These are phyloP conservation scores for Fusarium miscanthi DNA, from an alignment of 2,329 filamentous ascomycete genomes.

Conservation along the genomic window DNA sequence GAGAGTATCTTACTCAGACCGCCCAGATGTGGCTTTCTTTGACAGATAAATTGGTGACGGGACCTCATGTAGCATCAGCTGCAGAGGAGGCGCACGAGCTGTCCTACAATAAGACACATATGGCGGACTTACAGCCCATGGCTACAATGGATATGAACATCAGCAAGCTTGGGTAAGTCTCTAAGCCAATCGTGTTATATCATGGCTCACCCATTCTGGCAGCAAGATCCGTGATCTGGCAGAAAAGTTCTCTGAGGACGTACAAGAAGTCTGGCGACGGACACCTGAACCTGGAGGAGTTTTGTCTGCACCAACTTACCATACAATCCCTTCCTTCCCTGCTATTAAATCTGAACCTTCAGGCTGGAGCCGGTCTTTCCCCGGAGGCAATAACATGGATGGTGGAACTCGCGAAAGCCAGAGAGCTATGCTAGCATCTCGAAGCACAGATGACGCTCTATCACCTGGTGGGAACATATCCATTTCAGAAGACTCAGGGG, in stretches of 20 bases:
- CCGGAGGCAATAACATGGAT: conserved; percentile 37
- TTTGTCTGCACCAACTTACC: conserved; percentile 26
- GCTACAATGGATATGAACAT: conserved; percentile 49
- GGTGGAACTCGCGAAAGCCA: conserved; percentile 34
- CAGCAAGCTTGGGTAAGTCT: conserved; percentile 49
- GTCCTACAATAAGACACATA: conserved; percentile 36
- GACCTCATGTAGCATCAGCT: conserved; percentile 48
- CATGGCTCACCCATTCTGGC: conserved; percentile 26
- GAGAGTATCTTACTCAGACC: conserved; percentile 52
- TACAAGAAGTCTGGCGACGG: conserved; percentile 49
- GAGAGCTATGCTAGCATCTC: conserved; percentile 41
- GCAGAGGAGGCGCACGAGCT: conserved; percentile 45
- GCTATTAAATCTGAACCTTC: conserved; percentile 39
- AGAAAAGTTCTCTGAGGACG: conserved; percentile 49
- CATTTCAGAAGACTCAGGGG: conserved; percentile 47
- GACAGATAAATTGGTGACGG: conserved; percentile 50
- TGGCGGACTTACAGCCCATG: conserved; percentile 47
- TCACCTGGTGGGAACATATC: conserved; percentile 36
- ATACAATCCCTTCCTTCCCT: conserved; percentile 40
- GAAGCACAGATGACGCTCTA: conserved; percentile 23
- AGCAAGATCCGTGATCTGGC: conserved; percentile 52
- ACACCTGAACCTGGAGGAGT: conserved; percentile 20
- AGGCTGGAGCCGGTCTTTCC: conserved; percentile 28
- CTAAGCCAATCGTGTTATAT: neutral
- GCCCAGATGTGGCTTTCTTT: conserved; percentile 49